Base-by-base conservation (phyloP, 495 filamentous ascomycete genomes). In the Polyplosphaeria fusca region DNA sequence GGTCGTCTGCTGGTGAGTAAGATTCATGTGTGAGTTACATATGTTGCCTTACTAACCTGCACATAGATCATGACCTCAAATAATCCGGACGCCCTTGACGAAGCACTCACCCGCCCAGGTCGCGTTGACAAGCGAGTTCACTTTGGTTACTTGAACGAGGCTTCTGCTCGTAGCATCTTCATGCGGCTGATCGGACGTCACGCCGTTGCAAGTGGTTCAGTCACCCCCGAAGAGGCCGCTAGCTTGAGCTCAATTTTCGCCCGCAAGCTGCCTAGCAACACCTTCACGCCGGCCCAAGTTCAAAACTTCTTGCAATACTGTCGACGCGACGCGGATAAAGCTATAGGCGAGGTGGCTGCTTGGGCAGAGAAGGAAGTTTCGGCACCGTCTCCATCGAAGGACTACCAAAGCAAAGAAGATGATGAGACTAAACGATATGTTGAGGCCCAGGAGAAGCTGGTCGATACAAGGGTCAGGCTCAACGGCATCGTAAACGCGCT, bases 21-120 rank as follows among this genome's bases (percentile, higher is more conserved):
- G n/a, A n/a, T n/a, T n/a, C n/a, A n/a, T n/a, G n/a, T n/a, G n/a
- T n/a, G n/a, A n/a, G n/a, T n/a, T n/a, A n/a, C n/a, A n/a, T n/a
- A n/a, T n/a, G n/a, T n/a, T n/a, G n/a, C n/a, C n/a, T n/a, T n/a
- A n/a, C n/a, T n/a, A n/a, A n/a, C n/a, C n/a, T n/a, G n/a, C n/a
- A n/a, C n/a, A n/a, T n/a, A n/a, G n/a, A 84, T 93, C 60, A 93
- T 93, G 88, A 91, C 87, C 1, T 91, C 88, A 42, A 93, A 93
- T 62, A 85, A 89, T 66, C 64, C 82, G 0, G 83, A 90, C 26
- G 84, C 85, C 55, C 77, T 93, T 0, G 88, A 93, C 61, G 75
- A 82, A 35, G 87, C 88, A 0, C 76, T 93, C 1, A 83, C 88
- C 51, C 82, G 88, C 0, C 86, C 86, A 11, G 88, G 88, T 0